Base-by-base conservation (phyloP, 2,329 filamentous ascomycete genomes). In the Colletotrichum cuscutae region DNA sequence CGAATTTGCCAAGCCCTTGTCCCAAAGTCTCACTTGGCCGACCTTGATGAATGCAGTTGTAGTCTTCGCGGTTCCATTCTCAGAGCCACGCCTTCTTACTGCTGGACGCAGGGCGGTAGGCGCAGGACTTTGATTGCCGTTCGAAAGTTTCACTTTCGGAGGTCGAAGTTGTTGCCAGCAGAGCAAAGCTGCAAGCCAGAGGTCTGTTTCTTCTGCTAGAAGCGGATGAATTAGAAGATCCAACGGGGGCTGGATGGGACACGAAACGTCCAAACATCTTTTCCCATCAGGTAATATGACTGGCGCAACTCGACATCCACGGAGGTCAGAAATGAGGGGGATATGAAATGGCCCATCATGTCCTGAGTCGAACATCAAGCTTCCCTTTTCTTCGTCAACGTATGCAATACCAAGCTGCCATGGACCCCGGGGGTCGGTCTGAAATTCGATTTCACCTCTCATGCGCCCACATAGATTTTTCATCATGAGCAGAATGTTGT, bases 1-100 rank as follows among this genome's bases (percentile, higher is more conserved):
- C 49, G 88, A 87, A 22, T 83, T 82, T 13, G 89, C 86, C 7
- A 85, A 79, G 1, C 92, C 92, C 80, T 93, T 97, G 82, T 98
- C 95, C 96, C 95, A 98, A 59, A 97, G 87, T 79, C 95, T 92
- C 79, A 98, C 90, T 79, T 95, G 95, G 68, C 95, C 97, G 60
- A 98, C 94, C 80, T 98, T 99, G 85, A 98, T 98, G 76, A 98
- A 97, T 15, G 70, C 66, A 68, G 92, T 97, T 1, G 82, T 79
- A 2, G 80, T 75, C 32, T 80, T 84, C 13, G 62, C 49, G 4
- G 60, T 37, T 9, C 59, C 65, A 13, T 67, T 75, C 12, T 74
- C 73, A 15, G 75, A 75, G 28, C 71, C 73, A 30, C 73, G 75
- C 37, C 71, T 63, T 35, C 73, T 68, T 4, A 72, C 75, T 26